Conservation (phyloP, 2,329 filamentous ascomycete species). For the Ambrosiella xylebori region DNA sequence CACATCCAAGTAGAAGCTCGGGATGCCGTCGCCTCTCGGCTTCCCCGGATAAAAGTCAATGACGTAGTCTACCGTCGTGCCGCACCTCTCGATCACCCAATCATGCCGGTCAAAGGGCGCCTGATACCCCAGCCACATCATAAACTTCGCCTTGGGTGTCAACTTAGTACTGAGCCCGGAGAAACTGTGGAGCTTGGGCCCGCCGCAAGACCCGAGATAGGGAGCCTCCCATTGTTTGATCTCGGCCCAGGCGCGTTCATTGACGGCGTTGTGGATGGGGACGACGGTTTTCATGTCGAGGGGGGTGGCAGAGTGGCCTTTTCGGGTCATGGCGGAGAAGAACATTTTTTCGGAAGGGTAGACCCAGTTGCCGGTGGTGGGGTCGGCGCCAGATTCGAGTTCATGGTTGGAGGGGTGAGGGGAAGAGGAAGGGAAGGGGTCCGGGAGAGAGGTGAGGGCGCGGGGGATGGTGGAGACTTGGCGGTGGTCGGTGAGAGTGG, state of each 20-base stretch:
- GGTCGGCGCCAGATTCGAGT: conserved; percentile 55
- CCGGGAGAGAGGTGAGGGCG: conserved; percentile 21
- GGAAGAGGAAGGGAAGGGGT: conserved; percentile 21
- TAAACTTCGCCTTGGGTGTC: conserved; percentile 69
- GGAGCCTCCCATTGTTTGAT: conserved; percentile 78
- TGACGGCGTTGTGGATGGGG: conserved; percentile 95
- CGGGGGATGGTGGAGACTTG: conserved; percentile 54
- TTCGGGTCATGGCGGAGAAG: conserved; percentile 90
- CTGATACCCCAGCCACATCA: conserved; percentile 73
- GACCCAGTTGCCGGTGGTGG: conserved; percentile 72
- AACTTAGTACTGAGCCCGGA: conserved; percentile 51
- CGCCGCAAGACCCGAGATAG: conserved; percentile 43
- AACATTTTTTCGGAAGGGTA: conserved; percentile 97
- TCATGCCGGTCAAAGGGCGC: conserved; percentile 91
- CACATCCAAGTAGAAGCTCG: conserved; percentile 51
- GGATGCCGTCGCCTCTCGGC: conserved; percentile 21
- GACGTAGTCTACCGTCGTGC: conserved; percentile 72
- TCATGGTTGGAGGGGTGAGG: conserved; percentile 52
- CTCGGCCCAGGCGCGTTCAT: conserved; percentile 87
- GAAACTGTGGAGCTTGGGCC: conserved; percentile 71
- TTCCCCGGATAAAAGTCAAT: conserved; percentile 92
- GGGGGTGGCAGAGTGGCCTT: conserved; percentile 52
- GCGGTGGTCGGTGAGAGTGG: too few relatives aligned
- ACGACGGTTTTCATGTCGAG: conserved; percentile 82
- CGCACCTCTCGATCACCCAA: conserved; percentile 90